Conservation (phyloP, 495 filamentous ascomycete species). For the Aspergillus baeticus region DNA sequence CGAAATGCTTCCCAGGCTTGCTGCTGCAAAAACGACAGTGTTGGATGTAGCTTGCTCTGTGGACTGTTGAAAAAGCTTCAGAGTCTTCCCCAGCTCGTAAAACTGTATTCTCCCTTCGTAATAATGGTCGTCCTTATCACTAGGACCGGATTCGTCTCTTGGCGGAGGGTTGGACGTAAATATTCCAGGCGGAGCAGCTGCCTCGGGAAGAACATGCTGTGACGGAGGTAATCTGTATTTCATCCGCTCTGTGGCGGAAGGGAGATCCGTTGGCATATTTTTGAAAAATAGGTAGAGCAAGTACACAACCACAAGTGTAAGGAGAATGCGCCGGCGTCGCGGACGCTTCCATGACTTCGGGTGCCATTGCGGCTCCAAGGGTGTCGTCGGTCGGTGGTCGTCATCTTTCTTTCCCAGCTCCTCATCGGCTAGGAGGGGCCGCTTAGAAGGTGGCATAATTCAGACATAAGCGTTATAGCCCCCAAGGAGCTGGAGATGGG, state of each 20-base stretch:
- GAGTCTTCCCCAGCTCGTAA: slow-evolving; percentile 47
- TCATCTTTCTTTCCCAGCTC: slow-evolving; percentile 72
- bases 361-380: slow-evolving; percentile 22
- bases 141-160: slow-evolving; percentile 22
- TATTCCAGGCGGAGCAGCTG: background rate
- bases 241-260: slow-evolving; percentile 30
- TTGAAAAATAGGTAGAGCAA: slow-evolving; percentile 54
- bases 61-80: slow-evolving; percentile 39
- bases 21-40: slow-evolving; percentile 50
- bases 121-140: slow-evolving; percentile 32
- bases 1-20: slow-evolving; percentile 49
- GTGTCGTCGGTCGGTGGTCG: slow-evolving; percentile 49
- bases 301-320: slow-evolving; percentile 40
- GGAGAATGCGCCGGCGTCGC: slow-evolving; percentile 45
- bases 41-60: slow-evolving; percentile 22
- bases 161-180: slow-evolving; percentile 15
- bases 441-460: slow-evolving; percentile 43
- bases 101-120: slow-evolving; percentile 59
- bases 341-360: slow-evolving; percentile 32
- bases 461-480: slow-evolving; percentile 17
- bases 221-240: slow-evolving; percentile 22
- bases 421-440: slow-evolving; percentile 55
- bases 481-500: slow-evolving; percentile 16
- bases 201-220: slow-evolving; percentile 17
- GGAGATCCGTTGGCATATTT: slow-evolving; percentile 49